These are phyloP conservation scores for Silene conica DNA, from an alignment of 148 eudicot species.

Conservation along the genomic window DNA sequence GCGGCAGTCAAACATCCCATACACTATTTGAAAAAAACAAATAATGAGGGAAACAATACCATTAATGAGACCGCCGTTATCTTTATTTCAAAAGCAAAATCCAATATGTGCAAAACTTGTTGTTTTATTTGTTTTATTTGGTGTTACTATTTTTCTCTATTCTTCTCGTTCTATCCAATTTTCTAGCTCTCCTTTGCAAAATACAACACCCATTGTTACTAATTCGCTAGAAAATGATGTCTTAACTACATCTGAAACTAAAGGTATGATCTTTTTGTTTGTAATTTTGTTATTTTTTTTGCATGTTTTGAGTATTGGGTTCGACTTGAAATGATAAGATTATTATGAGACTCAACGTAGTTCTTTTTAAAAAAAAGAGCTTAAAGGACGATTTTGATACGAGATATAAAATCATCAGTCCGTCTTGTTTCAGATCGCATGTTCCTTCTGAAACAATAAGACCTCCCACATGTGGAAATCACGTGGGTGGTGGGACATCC, in stretches of 20 bases:
- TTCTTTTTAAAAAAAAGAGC: too few relatives aligned
- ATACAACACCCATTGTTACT: background rate
- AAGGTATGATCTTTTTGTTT: slow-evolving; percentile 27
- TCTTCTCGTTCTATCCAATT: slow-evolving; percentile 38
- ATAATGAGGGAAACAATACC: slow-evolving; percentile 27
- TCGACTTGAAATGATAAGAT: too few relatives aligned
- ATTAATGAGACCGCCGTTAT: slow-evolving; percentile 11
- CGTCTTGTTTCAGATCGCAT: too few relatives aligned
- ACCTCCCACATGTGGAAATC: too few relatives aligned
- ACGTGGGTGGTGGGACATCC: too few relatives aligned
- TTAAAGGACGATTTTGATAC: too few relatives aligned
- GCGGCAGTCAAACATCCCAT: background rate
- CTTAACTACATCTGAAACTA: background rate
- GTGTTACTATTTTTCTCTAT: slow-evolving; percentile 45
- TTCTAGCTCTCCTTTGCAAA: background rate
- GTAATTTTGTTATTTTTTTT: too few relatives aligned
- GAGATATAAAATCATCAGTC: too few relatives aligned
- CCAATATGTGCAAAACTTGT: slow-evolving; percentile 43
- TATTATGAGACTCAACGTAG: too few relatives aligned
- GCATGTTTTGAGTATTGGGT: too few relatives aligned
- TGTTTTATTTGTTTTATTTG: slow-evolving; percentile 42
- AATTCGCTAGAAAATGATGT: background rate
- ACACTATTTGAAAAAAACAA: background rate
- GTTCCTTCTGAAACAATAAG: too few relatives aligned
- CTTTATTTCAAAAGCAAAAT: slow-evolving; percentile 33